Conservation (phyloP, 768 basidiomycete species). For the Amanita inopinata region DNA sequence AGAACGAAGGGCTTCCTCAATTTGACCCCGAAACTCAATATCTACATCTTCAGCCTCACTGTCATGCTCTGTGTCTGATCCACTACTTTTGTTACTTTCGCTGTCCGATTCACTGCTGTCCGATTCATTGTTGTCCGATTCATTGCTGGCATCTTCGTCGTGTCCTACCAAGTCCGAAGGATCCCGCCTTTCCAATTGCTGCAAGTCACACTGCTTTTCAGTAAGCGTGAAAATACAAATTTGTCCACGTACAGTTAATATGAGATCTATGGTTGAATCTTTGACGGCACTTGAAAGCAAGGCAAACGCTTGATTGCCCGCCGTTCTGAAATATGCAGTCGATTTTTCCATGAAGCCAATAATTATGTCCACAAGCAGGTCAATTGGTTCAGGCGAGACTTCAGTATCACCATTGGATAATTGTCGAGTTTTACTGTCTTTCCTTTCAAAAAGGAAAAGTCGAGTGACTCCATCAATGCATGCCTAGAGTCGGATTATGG, state of each 20-base stretch:
- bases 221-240: not conserved
- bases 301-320: conserved; percentile 75
- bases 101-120: conserved; percentile 21
- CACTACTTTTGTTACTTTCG: conserved; percentile 22
- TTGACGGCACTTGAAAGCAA: conserved; percentile 58
- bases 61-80: conserved; percentile 26
- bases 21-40: conserved; percentile 57
- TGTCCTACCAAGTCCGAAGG: conserved; percentile 43
- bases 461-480: conserved; percentile 50
- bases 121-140: conserved; percentile 25
- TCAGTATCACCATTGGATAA: conserved; percentile 24
- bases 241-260: conserved; percentile 56
- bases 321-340: conserved; percentile 67
- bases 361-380: conserved; percentile 80
- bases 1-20: conserved; percentile 49
- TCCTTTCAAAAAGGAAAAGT: conserved; percentile 34
- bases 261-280: conserved; percentile 67
- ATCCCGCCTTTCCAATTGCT: conserved; percentile 80
- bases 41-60: conserved; percentile 34
- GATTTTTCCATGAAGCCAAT: conserved; percentile 85
- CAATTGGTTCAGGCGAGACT: conserved; percentile 52
- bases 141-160: conserved; percentile 30
- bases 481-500: conserved; percentile 32
- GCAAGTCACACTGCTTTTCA: conserved; percentile 7
- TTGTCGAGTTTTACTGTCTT: conserved; percentile 33